Percentiles rank a stretch among this genome's conserved stretches.
phyloP scores from a whole-genome alignment of 805 yeast species.

The Lachancea waltii region DNA sequence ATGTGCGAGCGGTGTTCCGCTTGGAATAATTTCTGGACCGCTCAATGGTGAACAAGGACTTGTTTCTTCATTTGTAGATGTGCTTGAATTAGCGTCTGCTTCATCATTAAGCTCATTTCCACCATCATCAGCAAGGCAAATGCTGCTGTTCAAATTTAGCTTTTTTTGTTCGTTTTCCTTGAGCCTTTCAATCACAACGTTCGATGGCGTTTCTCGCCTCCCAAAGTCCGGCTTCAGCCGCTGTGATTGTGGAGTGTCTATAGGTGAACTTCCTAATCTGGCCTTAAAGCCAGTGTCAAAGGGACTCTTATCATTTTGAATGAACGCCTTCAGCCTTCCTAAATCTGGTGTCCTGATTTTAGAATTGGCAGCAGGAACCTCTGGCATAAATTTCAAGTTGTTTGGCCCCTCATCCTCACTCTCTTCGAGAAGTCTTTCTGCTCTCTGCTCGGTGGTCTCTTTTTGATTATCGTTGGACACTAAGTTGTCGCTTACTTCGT shows the following conservation, averaged over 20 bases:
- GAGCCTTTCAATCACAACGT: not conserved
- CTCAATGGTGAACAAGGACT: not conserved
- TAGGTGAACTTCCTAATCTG: slow-evolving; percentile 9
- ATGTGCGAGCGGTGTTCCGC: not conserved
- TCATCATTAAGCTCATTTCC: not conserved
- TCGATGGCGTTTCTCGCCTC: slow-evolving; percentile 2
- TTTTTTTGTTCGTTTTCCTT: slow-evolving; percentile 1
- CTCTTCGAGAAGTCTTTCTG: too few relatives aligned
- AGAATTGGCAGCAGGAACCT: not conserved
- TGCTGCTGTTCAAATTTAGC: not conserved
- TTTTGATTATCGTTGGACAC: too few relatives aligned
- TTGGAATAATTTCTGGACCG: not conserved
- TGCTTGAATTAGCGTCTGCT: not conserved
- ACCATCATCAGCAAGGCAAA: not conserved
- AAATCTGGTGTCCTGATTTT: slow-evolving; percentile 23
- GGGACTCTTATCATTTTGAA: slow-evolving; percentile 17
- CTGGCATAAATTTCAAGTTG: too few relatives aligned
- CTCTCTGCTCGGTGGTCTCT: too few relatives aligned
- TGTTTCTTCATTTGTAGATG: not conserved
- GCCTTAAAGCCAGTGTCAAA: slow-evolving; percentile 11
- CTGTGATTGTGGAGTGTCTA: slow-evolving; percentile 18
- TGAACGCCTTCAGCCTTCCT: slow-evolving; percentile 22
- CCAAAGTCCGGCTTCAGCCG: slow-evolving; percentile 7
- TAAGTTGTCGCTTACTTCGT: too few relatives aligned
- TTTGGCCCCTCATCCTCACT: too few relatives aligned